A percentile compares a stretch with the other conserved stretches of the same genome.
Evolutionary conservation across 2,329 filamentous ascomycete genomes (phyloP).

Genomic region (Fusarium phyllophilum): DNA sequence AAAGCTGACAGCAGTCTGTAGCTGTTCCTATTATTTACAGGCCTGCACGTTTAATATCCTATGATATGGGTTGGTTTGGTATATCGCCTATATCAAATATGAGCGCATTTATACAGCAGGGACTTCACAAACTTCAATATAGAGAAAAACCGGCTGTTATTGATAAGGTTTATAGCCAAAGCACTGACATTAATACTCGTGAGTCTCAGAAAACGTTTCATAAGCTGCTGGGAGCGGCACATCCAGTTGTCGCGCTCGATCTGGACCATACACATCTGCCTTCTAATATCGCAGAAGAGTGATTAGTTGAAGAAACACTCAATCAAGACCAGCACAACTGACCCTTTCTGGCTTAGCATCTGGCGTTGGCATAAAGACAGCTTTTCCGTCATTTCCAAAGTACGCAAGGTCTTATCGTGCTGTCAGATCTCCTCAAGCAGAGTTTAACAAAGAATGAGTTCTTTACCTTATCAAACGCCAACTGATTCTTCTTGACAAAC

Average conservation of each 20-base stretch:
- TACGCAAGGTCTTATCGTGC: not conserved
- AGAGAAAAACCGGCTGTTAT: rapidly evolving
- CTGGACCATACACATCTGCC: not conserved
- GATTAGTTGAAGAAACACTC: rapidly evolving
- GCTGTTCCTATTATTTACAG: rapidly evolving
- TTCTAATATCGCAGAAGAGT: rapidly evolving
- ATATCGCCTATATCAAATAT: too few species aligned
- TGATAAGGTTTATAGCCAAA: rapidly evolving
- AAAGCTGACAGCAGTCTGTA: not conserved
- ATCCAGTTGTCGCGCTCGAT: not conserved
- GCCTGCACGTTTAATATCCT: rapidly evolving
- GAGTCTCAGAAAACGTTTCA: not conserved
- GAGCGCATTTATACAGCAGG: not conserved
- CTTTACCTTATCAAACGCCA: not conserved
- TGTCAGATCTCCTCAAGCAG: rapidly evolving
- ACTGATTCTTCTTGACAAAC: not conserved
- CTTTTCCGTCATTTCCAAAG: not conserved
- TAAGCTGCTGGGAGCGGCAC: not conserved
- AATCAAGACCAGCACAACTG: not conserved
- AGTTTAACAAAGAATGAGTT: rapidly evolving
- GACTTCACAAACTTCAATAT: rapidly evolving
- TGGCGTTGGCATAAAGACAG: not conserved
- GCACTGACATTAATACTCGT: not conserved
- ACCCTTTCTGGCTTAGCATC: not conserved
- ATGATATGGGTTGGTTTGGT: too few species aligned